Evolutionary conservation across 345 rosid genomes (phyloP).

Genomic region (Melastoma malabathricum): DNA sequence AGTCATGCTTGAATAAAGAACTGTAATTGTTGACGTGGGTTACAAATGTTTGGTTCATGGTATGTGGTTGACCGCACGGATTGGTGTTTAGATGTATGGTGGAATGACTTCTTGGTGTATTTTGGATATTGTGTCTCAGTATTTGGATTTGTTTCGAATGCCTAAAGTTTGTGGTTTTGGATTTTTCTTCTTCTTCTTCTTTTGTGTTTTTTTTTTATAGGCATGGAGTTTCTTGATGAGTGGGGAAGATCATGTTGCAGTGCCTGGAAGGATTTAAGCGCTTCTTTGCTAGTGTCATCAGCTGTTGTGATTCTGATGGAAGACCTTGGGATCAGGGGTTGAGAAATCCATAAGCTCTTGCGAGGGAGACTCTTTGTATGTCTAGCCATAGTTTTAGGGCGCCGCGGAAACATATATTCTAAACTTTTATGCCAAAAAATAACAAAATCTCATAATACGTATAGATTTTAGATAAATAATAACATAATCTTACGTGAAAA

Average conservation of each 20-base stretch:
- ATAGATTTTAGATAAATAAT: no score
- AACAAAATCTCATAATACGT: no score
- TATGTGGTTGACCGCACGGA: background rate
- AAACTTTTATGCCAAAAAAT: no score
- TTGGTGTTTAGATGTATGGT: background rate
- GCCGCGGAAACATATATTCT: no score
- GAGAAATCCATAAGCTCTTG: slow-evolving; percentile 69
- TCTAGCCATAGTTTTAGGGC: no score
- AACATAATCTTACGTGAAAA: no score
- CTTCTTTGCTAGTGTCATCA: slow-evolving; percentile 32
- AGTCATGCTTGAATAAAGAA: no score
- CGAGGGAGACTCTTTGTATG: slow-evolving; percentile 80
- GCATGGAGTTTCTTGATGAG: slow-evolving; percentile 55
- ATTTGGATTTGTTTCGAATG: background rate
- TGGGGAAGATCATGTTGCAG: slow-evolving; percentile 62
- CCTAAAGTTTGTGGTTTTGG: background rate
- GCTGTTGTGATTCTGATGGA: slow-evolving; percentile 62
- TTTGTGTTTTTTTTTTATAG: slow-evolving; percentile 7
- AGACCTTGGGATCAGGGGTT: slow-evolving; percentile 36
- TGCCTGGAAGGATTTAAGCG: slow-evolving; percentile 56
- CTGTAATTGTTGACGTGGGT: no score
- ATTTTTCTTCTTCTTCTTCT: background rate
- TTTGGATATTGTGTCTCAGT: background rate
- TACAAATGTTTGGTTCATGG: no score
- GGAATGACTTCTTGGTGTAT: background rate